A percentile compares a stretch with the other conserved stretches of the same genome.
phyloP scores from a whole-genome alignment of 2,329 filamentous ascomycete genomes.

The Sphaerostilbella broomeana region DNA sequence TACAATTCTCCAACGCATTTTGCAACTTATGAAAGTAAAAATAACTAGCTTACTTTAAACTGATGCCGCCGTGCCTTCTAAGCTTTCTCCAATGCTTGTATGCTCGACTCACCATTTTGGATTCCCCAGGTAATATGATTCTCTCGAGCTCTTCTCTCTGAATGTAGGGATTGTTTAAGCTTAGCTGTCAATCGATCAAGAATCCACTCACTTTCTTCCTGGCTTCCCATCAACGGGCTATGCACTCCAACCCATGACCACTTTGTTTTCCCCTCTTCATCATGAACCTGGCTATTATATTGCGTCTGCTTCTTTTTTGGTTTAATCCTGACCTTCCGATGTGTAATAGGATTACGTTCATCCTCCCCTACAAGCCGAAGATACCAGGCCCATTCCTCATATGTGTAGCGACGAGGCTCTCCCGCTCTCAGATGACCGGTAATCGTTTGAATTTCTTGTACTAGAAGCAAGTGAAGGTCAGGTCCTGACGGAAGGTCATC shows the following conservation, averaged over 20 bases:
- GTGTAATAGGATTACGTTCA: not conserved
- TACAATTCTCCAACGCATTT: too few species aligned
- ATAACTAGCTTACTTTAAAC: too few species aligned
- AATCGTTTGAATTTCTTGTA: not conserved
- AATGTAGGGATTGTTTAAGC: not conserved
- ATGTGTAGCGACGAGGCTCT: slow-evolving; percentile 56
- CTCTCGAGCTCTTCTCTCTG: too few species aligned
- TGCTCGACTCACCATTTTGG: too few species aligned
- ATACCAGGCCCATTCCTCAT: slow-evolving; percentile 82
- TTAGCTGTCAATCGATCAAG: not conserved
- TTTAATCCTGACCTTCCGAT: not conserved
- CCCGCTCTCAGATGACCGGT: not conserved
- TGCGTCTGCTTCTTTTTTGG: slow-evolving; percentile 56
- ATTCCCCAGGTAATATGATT: too few species aligned
- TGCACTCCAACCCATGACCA: slow-evolving; percentile 2
- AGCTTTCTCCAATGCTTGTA: too few species aligned
- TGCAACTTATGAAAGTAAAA: too few species aligned
- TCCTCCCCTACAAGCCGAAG: slow-evolving; percentile 46
- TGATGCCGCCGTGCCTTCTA: too few species aligned
- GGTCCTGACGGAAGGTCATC: slow-evolving; percentile 30
- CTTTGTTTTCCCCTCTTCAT: not conserved
- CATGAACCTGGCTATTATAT: slow-evolving; percentile 39
- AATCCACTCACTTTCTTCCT: slow-evolving; percentile 5
- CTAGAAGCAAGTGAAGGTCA: slow-evolving; percentile 1
- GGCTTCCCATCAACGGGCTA: not conserved